Base-by-base conservation (phyloP, 202 grass and related monocot species). In the Eragrostis tef region DNA sequence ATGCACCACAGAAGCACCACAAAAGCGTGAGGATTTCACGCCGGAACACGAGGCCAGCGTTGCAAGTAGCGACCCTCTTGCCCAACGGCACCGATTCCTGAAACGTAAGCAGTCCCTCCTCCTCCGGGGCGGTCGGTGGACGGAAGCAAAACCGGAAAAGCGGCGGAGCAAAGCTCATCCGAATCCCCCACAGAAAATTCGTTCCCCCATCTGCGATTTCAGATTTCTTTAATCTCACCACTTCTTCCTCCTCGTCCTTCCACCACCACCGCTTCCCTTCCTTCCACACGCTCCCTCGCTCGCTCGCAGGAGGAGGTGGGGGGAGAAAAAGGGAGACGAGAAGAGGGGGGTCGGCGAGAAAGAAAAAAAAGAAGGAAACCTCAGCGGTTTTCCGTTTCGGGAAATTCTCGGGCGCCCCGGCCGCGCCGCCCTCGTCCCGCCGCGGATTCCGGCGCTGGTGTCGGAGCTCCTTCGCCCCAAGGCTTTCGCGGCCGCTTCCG, bases 371-470 rank as follows among this genome's bases (percentile, higher is more conserved):
- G 29, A 31, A 31, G 39, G 70, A 80, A 81, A 83, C 83, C 90
- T 91, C 52, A 7, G 73, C 64, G 64, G 9, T 64, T 93, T 97
- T 89, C 93, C 81, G 61, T 87, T 89, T 93, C 79, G 81, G 90
- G 93, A 81, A 97, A 83, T 68, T 77, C 74, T 67, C 69, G 76
- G 71, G 1, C 20, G 15, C 51, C 20, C 21, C 31, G 7, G 21
- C 7, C 9, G 50, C 61, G 17, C 1, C 60, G 26, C 36, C 67
- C 26, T 34, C 49, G 12, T 66, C 65, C 17, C 26, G 63, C 41
- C 42, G 61, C 52, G 71, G 16, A 49, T 45, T 74, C 72, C 76
- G 76, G 26, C 75, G 75, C 75, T 60, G 75, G 75, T 9, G 25
- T 25, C 44, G 25, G 45, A 0, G 43, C 58, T 62, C 42, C 58